These are phyloP conservation scores for Neopestalotiopsis clavispora DNA, from an alignment of 2,329 filamentous ascomycete species.

Conservation along the genomic window DNA sequence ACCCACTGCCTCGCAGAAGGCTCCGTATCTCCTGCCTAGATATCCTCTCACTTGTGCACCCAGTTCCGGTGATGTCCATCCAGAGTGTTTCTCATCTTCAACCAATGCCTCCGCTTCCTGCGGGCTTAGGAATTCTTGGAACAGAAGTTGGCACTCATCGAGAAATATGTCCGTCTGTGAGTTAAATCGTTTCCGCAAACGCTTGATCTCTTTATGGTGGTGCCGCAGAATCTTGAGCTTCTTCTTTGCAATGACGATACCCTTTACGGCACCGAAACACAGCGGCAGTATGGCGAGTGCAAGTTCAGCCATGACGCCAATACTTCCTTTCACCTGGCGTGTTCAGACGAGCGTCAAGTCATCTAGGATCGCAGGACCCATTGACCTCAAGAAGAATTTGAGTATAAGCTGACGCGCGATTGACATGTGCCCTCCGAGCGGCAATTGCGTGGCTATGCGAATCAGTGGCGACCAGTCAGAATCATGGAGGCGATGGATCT, in stretches of 20 bases:
- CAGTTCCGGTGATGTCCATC: conserved; percentile 14
- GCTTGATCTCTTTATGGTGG: conserved; percentile 20
- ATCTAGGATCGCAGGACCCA: background rate
- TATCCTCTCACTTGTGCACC: background rate
- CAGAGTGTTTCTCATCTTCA: conserved; percentile 9
- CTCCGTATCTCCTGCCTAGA: background rate
- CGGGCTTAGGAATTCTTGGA: conserved; percentile 20
- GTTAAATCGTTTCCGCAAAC: conserved; percentile 22
- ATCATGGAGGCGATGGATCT: background rate
- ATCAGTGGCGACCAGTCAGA: background rate
- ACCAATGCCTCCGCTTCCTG: conserved; percentile 21
- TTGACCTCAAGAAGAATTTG: background rate
- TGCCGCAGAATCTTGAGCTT: conserved; percentile 22
- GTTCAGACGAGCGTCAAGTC: background rate
- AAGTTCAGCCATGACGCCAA: conserved; percentile 22
- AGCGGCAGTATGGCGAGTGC: conserved; percentile 24
- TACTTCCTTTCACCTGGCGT: background rate
- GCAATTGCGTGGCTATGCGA: background rate
- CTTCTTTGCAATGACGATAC: conserved; percentile 18
- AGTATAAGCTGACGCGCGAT: too few species aligned
- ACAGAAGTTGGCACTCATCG: conserved; percentile 22
- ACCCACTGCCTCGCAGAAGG: background rate
- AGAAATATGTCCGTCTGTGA: conserved; percentile 22
- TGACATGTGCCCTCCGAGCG: background rate
- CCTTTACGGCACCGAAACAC: conserved; percentile 21